Evolutionary conservation across 1,284 basidiomycete genomes (phyloP).

Genomic region (Malassezia obtusa): DNA sequence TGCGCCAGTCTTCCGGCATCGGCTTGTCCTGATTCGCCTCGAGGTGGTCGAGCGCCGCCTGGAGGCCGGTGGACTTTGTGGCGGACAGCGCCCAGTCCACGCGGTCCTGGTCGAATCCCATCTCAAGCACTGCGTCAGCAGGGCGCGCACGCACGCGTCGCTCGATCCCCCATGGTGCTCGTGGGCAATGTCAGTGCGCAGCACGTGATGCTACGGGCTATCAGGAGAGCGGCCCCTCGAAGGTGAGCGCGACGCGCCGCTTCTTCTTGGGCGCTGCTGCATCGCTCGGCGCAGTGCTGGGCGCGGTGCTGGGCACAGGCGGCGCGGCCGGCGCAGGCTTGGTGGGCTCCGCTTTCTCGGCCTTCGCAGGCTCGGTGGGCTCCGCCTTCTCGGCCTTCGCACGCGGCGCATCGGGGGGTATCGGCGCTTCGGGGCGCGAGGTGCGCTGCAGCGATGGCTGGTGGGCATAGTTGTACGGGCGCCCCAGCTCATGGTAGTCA

Average conservation of each 20-base stretch:
- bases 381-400: conserved; percentile 13
- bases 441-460: conserved; percentile 28
- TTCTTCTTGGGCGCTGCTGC: conserved; percentile 72
- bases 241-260: conserved; percentile 68
- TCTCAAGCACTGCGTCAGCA: conserved; percentile 31
- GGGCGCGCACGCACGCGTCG: conserved; percentile 3
- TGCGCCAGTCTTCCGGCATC: conserved; percentile 19
- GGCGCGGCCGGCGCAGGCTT: not conserved
- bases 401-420: conserved; percentile 17
- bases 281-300: conserved; percentile 28
- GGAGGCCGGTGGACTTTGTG: conserved; percentile 22
- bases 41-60: conserved; percentile 44
- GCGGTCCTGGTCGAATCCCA: conserved; percentile 42
- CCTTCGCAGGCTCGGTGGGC: conserved; percentile 5
- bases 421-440: not conserved
- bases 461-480: conserved; percentile 44
- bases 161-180: conserved; percentile 10
- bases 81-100: conserved; percentile 44
- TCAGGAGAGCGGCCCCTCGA: conserved; percentile 35
- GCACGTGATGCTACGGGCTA: conserved; percentile 4
- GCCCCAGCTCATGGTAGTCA: conserved; percentile 73
- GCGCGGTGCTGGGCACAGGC: not conserved
- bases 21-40: conserved; percentile 37
- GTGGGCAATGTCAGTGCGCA: conserved; percentile 1
- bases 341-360: conserved; percentile 23